Percentiles rank a stretch among this genome's conserved stretches.
Conservation (phyloP, 768 basidiomycete genomes). For the Gloeopeniophorella convolvens region DNA sequence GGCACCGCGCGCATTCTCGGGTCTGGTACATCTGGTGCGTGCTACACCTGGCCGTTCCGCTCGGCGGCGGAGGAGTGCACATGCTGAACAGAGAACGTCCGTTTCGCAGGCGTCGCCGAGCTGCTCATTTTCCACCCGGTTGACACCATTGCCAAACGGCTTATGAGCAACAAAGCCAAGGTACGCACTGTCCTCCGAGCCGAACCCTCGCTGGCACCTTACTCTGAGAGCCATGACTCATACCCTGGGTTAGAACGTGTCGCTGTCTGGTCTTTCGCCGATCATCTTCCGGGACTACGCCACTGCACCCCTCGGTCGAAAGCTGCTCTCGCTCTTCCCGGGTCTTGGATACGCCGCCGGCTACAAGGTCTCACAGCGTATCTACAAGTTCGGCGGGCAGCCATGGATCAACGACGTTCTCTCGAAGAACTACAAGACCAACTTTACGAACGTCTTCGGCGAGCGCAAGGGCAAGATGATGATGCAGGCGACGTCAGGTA, state of each 20-base stretch:
- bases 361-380: slow-evolving; percentile 90
- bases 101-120: slow-evolving; percentile 77
- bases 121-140: slow-evolving; percentile 93
- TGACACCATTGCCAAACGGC: slow-evolving; percentile 95
- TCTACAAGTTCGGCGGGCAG: slow-evolving; percentile 98
- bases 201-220: too few species aligned
- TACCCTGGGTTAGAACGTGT: slow-evolving; percentile 44
- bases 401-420: slow-evolving; percentile 96
- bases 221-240: not conserved
- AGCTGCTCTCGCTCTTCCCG: slow-evolving; percentile 91
- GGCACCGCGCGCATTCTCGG: slow-evolving; percentile 86
- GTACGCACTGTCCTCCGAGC: slow-evolving; percentile 33
- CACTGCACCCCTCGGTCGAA: slow-evolving; percentile 52
- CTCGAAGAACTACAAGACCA: slow-evolving; percentile 69
- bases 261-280: slow-evolving; percentile 52
- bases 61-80: not conserved
- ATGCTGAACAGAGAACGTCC: not conserved
- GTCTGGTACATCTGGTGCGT: slow-evolving; percentile 84
- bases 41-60: not conserved
- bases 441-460: slow-evolving; percentile 80
- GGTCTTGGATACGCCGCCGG: slow-evolving; percentile 97
- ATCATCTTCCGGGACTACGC: slow-evolving; percentile 90
- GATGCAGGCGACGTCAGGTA: slow-evolving; percentile 91
- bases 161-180: slow-evolving; percentile 97
- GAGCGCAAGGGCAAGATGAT: slow-evolving; percentile 94